Evolutionary conservation across 1,284 basidiomycete species (phyloP).

Genomic region (Ganoderma lingzhi): DNA sequence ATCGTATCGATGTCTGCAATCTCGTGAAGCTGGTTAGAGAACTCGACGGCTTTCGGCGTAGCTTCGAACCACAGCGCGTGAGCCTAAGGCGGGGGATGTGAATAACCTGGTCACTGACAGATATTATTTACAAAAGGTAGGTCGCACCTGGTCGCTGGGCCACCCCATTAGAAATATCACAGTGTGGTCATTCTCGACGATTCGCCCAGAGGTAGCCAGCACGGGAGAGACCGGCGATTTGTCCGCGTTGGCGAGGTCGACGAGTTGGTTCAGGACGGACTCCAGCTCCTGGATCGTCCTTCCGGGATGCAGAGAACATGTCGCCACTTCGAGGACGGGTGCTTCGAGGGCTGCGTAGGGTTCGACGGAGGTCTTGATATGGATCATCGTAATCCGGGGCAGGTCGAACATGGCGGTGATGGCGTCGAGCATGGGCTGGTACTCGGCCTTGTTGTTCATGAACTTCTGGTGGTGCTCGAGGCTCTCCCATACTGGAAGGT

Average conservation of each 20-base stretch:
- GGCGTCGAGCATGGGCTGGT: slow-evolving; percentile 25
- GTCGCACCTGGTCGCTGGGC: slow-evolving; percentile 7
- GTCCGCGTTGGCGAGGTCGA: not conserved
- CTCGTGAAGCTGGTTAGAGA: slow-evolving; percentile 7
- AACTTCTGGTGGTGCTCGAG: slow-evolving; percentile 31
- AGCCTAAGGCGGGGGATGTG: not conserved
- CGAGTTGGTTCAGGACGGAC: not conserved
- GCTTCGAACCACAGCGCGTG: slow-evolving; percentile 5
- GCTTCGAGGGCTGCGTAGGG: slow-evolving; percentile 32
- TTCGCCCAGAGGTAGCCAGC: slow-evolving; percentile 2
- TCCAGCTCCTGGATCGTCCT: slow-evolving; percentile 6
- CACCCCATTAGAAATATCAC: slow-evolving; percentile 5
- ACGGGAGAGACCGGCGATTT: slow-evolving; percentile 8
- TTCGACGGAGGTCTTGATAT: slow-evolving; percentile 31
- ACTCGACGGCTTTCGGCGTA: slow-evolving; percentile 1
- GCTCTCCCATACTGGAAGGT: slow-evolving; percentile 3
- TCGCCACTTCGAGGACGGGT: slow-evolving; percentile 32
- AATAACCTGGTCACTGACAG: not conserved
- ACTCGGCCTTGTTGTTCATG: slow-evolving; percentile 28
- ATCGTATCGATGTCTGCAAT: slow-evolving; percentile 8
- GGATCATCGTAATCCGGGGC: slow-evolving; percentile 22
- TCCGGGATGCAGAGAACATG: slow-evolving; percentile 25
- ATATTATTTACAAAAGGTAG: not conserved
- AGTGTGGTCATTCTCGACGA: slow-evolving; percentile 6
- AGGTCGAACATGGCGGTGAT: slow-evolving; percentile 16